These are phyloP conservation scores for Chaetomium tenue DNA, from an alignment of 495 filamentous ascomycete species.

Conservation along the genomic window DNA sequence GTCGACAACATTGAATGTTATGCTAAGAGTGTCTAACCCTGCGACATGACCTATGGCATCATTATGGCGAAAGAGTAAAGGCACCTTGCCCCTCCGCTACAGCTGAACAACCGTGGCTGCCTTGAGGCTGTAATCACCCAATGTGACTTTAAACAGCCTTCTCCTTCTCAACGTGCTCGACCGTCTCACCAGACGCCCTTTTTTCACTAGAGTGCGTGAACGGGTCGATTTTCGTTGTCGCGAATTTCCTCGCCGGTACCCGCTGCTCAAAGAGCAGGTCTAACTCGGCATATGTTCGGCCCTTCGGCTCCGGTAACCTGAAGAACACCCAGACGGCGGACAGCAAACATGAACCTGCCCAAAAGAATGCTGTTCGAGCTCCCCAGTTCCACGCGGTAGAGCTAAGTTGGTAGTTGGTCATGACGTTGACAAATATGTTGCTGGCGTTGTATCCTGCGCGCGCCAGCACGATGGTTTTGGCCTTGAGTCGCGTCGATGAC, in stretches of 20 bases:
- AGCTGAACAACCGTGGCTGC: too few relatives aligned
- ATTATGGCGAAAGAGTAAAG: too few relatives aligned
- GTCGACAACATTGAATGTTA: too few relatives aligned
- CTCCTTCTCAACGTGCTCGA: neutral
- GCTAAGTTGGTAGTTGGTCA: constrained; percentile 52
- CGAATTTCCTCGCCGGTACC: constrained; percentile 45
- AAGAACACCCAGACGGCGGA: constrained; percentile 41
- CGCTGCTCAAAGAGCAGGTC: constrained; percentile 51
- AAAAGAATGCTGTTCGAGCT: constrained; percentile 50
- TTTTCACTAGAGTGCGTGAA: constrained; percentile 25
- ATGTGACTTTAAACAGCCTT: neutral
- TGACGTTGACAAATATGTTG: constrained; percentile 46
- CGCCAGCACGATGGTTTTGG: constrained; percentile 56
- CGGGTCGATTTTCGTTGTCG: constrained; percentile 28
- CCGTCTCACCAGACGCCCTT: neutral
- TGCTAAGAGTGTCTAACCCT: too few relatives aligned
- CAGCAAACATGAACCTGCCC: constrained; percentile 49
- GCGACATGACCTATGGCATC: too few relatives aligned
- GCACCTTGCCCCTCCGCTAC: too few relatives aligned
- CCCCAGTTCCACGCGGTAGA: constrained; percentile 54
- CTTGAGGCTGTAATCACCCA: too few relatives aligned
- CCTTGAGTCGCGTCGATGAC: constrained; percentile 51
- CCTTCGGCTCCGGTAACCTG: constrained; percentile 38
- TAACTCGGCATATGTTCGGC: constrained; percentile 50
- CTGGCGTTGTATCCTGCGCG: constrained; percentile 53